Evolutionary conservation across 345 rosid species (phyloP).

Genomic region (Garcia nutans): DNA sequence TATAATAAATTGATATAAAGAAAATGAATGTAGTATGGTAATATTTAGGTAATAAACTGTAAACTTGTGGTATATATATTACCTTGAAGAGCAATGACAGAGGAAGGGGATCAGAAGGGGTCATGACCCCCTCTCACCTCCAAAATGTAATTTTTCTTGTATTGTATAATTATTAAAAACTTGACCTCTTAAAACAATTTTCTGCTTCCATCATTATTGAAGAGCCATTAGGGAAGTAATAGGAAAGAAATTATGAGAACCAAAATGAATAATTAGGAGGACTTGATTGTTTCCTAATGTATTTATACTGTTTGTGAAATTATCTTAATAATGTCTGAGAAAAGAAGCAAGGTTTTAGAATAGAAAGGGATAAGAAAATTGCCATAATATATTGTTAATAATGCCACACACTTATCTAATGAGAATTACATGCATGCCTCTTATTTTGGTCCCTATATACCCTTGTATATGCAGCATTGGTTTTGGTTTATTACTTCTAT

Average conservation of each 20-base stretch:
- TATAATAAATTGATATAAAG: background rate
- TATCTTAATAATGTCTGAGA: background rate
- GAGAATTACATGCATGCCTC: background rate
- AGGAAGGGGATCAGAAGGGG: too few relatives aligned
- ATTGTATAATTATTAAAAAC: too few relatives aligned
- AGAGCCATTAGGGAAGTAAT: background rate
- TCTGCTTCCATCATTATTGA: background rate
- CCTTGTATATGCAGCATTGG: background rate
- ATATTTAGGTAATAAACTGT: background rate
- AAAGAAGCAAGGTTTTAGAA: background rate
- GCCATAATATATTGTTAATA: too few relatives aligned
- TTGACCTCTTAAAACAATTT: too few relatives aligned
- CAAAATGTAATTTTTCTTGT: too few relatives aligned
- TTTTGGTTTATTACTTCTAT: background rate
- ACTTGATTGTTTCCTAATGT: background rate
- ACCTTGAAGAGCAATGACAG: too few relatives aligned
- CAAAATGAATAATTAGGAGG: background rate
- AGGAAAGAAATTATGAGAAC: background rate
- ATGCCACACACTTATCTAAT: too few relatives aligned
- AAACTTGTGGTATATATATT: background rate
- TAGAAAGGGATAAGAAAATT: background rate
- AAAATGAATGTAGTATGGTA: conserved; percentile 5
- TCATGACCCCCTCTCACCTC: too few relatives aligned
- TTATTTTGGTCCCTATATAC: background rate
- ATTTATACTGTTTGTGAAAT: too few relatives aligned